A percentile compares a stretch with the other conserved stretches of the same genome.
These are phyloP conservation scores for Ophiostoma montium DNA, from an alignment of 2,329 filamentous ascomycete species.

Conservation along the genomic window DNA sequence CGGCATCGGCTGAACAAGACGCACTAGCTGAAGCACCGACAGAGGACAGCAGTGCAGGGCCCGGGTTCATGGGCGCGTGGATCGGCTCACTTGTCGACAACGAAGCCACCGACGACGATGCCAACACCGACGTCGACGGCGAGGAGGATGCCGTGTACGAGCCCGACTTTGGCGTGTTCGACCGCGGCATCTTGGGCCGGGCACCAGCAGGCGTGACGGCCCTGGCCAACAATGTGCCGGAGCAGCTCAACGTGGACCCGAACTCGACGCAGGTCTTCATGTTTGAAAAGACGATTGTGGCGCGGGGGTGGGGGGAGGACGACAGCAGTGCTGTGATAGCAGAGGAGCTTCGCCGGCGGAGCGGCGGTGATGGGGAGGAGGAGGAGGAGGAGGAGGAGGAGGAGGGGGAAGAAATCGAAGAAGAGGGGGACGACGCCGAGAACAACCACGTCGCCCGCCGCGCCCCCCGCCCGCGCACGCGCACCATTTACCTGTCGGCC, in stretches of 20 bases:
- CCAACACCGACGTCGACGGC: neutral
- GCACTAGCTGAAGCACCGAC: neutral
- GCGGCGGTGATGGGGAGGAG: constrained; percentile 7
- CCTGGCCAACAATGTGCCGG: constrained; percentile 50
- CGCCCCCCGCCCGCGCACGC: constrained; percentile 22
- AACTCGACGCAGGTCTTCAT: constrained; percentile 51
- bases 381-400: constrained; percentile 10
- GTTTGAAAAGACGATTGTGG: constrained; percentile 43
- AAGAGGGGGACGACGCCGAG: neutral
- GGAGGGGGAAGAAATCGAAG: too few relatives aligned
- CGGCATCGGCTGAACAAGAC: neutral
- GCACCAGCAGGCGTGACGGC: constrained; percentile 35
- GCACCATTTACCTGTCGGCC: constrained; percentile 62
- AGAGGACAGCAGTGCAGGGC: neutral
- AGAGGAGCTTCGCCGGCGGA: constrained; percentile 15
- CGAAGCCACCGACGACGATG: neutral
- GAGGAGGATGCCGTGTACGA: constrained; percentile 31
- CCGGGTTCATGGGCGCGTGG: neutral
- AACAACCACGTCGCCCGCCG: too few relatives aligned
- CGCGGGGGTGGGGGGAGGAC: constrained; percentile 22
- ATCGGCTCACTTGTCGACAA: neutral
- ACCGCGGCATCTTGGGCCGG: constrained; percentile 48
- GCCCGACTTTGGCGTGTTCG: constrained; percentile 46
- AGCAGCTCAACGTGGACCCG: constrained; percentile 42
- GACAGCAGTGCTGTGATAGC: constrained; percentile 16